Base-by-base conservation (phyloP, 495 filamentous ascomycete genomes). In the Aspergillus bridgeri region DNA sequence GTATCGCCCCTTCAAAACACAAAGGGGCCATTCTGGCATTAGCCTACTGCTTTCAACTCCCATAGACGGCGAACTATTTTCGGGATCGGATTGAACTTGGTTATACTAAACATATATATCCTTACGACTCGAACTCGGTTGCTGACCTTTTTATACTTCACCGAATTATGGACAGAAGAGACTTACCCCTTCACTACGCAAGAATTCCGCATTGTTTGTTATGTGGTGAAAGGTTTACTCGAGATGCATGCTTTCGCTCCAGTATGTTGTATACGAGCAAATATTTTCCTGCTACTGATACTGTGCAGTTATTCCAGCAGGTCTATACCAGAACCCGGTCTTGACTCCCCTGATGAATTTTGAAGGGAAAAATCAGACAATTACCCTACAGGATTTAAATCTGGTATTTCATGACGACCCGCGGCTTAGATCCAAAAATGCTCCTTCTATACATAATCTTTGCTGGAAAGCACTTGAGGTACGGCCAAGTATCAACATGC, bases 121-220 rank as follows among this genome's bases (percentile, higher is more conserved):
- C n/a, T n/a, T n/a, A n/a, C n/a, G n/a, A n/a, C n/a, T n/a, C n/a
- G n/a, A n/a, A n/a, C n/a, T n/a, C n/a, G n/a, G n/a, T n/a, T n/a
- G n/a, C n/a, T n/a, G n/a, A n/a, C n/a, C n/a, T n/a, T n/a, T n/a
- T n/a, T n/a, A n/a, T n/a, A n/a, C n/a, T n/a, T n/a, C n/a, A n/a
- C n/a, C n/a, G n/a, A n/a, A n/a, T n/a, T n/a, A n/a, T n/a, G n/a
- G n/a, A n/a, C n/a, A n/a, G n/a, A n/a, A n/a, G n/a, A n/a, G n/a
- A n/a, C n/a, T n/a, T n/a, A n/a, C n/a, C n/a, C n/a, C n/a, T n/a
- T n/a, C 25, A 33, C 5, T 33, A 33, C 13, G 29, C 13, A 9
- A 33, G 29, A 33, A 33, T 33, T 7, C 51, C 51, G 2, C 51
- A 54, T 46, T 54, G 51, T 25, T n/a, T 21, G n/a, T 8, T 54